Conservation (phyloP, 805 yeast genomes). For the Sugiyamaella americana region DNA sequence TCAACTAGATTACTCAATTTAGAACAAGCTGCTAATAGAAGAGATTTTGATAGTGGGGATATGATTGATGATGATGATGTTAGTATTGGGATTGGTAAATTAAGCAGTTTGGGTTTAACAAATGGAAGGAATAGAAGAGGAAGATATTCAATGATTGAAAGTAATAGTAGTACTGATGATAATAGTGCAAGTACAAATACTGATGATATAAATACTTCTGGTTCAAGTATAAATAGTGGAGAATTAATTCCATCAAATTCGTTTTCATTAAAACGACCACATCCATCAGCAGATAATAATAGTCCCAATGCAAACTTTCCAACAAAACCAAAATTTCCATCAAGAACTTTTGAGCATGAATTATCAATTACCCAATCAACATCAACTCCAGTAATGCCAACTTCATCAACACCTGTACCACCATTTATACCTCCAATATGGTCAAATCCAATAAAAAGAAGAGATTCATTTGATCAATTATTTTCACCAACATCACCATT, state of each 20-base stretch:
- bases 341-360: neutral
- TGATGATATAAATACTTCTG: neutral
- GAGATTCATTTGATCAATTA: conserved; percentile 15
- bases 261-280: conserved; percentile 7
- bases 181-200: neutral
- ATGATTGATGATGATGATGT: conserved; percentile 6
- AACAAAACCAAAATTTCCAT: neutral
- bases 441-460: conserved; percentile 1
- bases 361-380: neutral
- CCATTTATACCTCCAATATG: neutral
- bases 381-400: neutral
- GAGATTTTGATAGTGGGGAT: conserved; percentile 4
- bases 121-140: neutral
- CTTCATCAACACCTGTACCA: neutral
- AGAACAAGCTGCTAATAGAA: conserved; percentile 31
- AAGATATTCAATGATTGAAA: neutral
- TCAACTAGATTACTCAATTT: conserved; percentile 38
- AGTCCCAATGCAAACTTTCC: neutral
- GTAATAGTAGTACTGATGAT: neutral
- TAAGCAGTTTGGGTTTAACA: neutral
- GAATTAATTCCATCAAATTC: neutral
- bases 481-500: conserved; percentile 6
- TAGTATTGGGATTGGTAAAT: conserved; percentile 5
- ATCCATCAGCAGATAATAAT: conserved; percentile 1
- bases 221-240: neutral